phyloP scores from a whole-genome alignment of 169 alveolate species.

The Plasmodium coatneyi region DNA sequence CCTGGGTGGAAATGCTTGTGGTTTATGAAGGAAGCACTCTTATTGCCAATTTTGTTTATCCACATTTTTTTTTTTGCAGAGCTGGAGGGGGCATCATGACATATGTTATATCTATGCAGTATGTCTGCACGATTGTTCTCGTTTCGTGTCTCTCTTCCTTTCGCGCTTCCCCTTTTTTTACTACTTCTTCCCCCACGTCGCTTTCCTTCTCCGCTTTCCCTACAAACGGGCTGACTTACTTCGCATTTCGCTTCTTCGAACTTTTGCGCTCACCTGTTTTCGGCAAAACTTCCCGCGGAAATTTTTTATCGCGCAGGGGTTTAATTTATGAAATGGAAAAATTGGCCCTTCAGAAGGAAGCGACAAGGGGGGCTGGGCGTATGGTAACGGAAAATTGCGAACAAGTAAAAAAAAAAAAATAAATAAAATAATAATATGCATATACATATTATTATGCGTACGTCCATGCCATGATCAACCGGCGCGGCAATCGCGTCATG shows the following conservation, averaged over 20 bases:
- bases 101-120: background rate
- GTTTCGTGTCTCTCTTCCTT: background rate
- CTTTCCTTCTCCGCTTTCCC: background rate
- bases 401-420: background rate
- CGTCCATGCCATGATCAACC: background rate
- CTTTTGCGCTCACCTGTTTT: background rate
- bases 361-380: background rate
- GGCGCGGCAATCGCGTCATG: background rate
- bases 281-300: background rate
- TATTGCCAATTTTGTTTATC: constrained; percentile 93
- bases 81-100: background rate
- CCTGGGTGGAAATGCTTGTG: constrained; percentile 97
- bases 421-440: background rate
- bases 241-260: background rate
- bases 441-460: background rate
- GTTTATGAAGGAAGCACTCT: constrained; percentile 92
- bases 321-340: background rate
- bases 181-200: background rate
- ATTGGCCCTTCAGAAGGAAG: background rate
- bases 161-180: background rate
- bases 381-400: background rate
- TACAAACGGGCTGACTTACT: background rate
- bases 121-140: background rate
- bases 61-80: constrained; percentile 82
- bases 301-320: background rate